Conservation (phyloP, 2,329 filamentous ascomycete genomes). For the Alternaria sp. region DNA sequence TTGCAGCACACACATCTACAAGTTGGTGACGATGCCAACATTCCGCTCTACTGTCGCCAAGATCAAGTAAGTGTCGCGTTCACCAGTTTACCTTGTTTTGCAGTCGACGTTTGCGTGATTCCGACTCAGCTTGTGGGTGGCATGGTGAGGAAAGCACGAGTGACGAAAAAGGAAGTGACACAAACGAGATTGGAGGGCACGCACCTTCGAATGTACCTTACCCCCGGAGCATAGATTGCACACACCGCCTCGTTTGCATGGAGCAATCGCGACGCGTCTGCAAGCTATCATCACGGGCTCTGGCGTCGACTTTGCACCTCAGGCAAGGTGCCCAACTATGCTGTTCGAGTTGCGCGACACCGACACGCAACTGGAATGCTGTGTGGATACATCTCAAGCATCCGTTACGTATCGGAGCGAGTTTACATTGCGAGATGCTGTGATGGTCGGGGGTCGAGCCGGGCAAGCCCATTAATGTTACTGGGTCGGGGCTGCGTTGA, state of each 20-base stretch:
- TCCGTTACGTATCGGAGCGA: conserved; percentile 20
- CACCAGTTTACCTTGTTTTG: background rate
- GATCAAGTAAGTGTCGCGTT: background rate
- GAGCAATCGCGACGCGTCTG: conserved; percentile 13
- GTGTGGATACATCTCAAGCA: conserved; percentile 1
- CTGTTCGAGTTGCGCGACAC: background rate
- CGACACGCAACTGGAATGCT: background rate
- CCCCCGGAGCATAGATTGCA: conserved; percentile 14
- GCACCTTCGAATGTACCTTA: conserved; percentile 32
- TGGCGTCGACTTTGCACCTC: conserved; percentile 9
- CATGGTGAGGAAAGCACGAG: conserved; percentile 5
- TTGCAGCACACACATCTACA: background rate
- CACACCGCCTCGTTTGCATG: conserved; percentile 12
- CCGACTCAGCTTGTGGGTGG: background rate
- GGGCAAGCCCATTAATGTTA: conserved; percentile 31
- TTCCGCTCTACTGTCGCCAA: background rate
- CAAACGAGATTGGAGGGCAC: conserved; percentile 31
- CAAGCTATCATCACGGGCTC: conserved; percentile 21
- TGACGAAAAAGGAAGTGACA: conserved; percentile 22
- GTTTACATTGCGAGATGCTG: conserved; percentile 29
- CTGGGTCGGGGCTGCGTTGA: conserved; percentile 34
- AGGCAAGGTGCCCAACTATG: background rate
- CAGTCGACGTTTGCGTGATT: background rate
- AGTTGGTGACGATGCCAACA: background rate
- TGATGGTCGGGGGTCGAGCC: conserved; percentile 29